These are phyloP conservation scores for Cladosporium halotolerans DNA, from an alignment of 2,329 filamentous ascomycete genomes.

Conservation along the genomic window DNA sequence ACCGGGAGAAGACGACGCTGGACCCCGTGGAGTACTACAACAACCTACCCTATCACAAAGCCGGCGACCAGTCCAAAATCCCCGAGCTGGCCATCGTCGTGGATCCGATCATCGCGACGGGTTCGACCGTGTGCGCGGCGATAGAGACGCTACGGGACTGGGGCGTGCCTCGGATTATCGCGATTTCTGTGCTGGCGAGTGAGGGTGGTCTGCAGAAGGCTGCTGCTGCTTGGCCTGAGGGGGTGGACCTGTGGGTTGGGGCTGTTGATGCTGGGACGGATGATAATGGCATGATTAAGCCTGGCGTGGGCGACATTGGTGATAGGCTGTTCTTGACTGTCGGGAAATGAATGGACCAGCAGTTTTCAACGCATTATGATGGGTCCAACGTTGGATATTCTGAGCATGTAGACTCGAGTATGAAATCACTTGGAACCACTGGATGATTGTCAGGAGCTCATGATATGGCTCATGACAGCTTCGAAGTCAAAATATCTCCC, in stretches of 20 bases:
- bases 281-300: constrained; percentile 80
- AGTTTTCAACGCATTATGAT: not conserved
- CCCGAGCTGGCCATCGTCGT: constrained; percentile 71
- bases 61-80: constrained; percentile 37
- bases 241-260: constrained; percentile 74
- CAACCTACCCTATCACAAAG: constrained; percentile 72
- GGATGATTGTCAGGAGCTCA: no score
- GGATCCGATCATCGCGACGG: constrained; percentile 90
- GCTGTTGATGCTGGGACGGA: constrained; percentile 70
- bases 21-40: constrained; percentile 97
- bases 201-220: constrained; percentile 63
- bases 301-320: constrained; percentile 83
- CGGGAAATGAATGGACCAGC: constrained; percentile 58
- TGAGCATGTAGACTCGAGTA: no score
- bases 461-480: no score
- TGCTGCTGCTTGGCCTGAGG: constrained; percentile 70
- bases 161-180: constrained; percentile 76
- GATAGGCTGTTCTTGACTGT: constrained; percentile 84
- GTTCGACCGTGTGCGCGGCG: constrained; percentile 80
- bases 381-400: no score
- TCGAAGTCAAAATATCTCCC: no score
- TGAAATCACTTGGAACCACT: no score
- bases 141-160: constrained; percentile 86
- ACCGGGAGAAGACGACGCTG: constrained; percentile 80
- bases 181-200: constrained; percentile 70